Conservation (phyloP, 1,284 basidiomycete species). For the Mycosarcoma maydis region DNA sequence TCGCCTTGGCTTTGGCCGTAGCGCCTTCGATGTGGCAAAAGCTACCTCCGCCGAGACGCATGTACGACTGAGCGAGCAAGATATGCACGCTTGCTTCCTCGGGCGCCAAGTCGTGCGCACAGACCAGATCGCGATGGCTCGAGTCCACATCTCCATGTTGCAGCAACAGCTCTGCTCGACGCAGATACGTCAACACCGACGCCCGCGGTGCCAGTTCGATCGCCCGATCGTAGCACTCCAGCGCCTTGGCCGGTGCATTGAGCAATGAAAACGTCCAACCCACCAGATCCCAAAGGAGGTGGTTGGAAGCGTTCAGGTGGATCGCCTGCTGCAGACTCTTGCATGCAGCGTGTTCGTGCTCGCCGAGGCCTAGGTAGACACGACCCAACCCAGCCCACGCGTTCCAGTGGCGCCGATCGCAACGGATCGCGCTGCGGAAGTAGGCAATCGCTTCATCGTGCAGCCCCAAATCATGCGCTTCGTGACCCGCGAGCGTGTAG, state of each 20-base stretch:
- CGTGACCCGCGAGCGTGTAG: constrained; percentile 64
- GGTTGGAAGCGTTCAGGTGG: constrained; percentile 51
- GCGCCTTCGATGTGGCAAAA: constrained; percentile 51
- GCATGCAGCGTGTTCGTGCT: constrained; percentile 51
- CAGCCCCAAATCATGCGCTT: constrained; percentile 59
- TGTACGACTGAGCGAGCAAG: constrained; percentile 63
- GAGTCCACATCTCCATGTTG: constrained; percentile 28
- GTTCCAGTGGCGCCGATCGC: constrained; percentile 64
- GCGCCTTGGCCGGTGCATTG: constrained; percentile 25
- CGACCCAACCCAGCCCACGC: constrained; percentile 62
- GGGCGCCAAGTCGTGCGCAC: constrained; percentile 53
- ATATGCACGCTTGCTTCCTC: constrained; percentile 62
- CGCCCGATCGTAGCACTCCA: constrained; percentile 40
- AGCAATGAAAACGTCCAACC: constrained; percentile 51
- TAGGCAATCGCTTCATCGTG: constrained; percentile 57
- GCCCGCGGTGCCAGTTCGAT: constrained; percentile 24
- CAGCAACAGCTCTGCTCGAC: constrained; percentile 31
- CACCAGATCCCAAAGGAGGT: constrained; percentile 61
- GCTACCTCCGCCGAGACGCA: constrained; percentile 59
- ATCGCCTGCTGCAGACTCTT: constrained; percentile 57
- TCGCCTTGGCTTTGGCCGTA: constrained; percentile 9
- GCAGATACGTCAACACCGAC: constrained; percentile 37
- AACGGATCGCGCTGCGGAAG: constrained; percentile 59
- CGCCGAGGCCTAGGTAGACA: constrained; percentile 52
- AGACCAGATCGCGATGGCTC: constrained; percentile 57